Percentiles rank a stretch among this genome's conserved stretches.
These are phyloP conservation scores for Metschnikowia santaceciliae DNA, from an alignment of 805 yeast genomes.

Conservation along the genomic window DNA sequence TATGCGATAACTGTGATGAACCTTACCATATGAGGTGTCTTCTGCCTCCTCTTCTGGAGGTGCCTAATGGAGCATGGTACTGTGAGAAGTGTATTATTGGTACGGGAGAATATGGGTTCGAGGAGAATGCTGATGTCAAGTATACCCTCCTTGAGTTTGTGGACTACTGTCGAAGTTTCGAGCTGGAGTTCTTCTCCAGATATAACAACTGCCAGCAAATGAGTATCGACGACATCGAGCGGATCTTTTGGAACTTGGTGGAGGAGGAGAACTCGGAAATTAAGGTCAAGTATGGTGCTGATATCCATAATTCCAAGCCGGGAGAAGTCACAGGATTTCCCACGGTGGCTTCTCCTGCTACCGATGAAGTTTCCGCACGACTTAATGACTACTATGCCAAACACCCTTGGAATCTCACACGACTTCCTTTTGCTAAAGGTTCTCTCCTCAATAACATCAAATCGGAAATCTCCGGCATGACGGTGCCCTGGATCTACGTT, in stretches of 20 bases:
- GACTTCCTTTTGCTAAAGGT: constrained; percentile 64
- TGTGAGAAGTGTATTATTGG: constrained; percentile 85
- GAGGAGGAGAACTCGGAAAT: constrained; percentile 40
- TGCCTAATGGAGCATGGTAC: constrained; percentile 68
- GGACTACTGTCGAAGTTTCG: constrained; percentile 49
- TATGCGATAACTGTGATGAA: constrained; percentile 74
- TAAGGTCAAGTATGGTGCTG: constrained; percentile 80
- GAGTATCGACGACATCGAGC: constrained; percentile 48
- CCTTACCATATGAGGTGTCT: constrained; percentile 68
- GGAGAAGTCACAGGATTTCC: constrained; percentile 80
- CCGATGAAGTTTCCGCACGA: constrained; percentile 14
- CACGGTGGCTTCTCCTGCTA: constrained; percentile 20
- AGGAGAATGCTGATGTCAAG: constrained; percentile 50
- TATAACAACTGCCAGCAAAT: constrained; percentile 7
- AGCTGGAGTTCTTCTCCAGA: constrained; percentile 39
- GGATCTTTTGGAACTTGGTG: constrained; percentile 60
- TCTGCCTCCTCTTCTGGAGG: constrained; percentile 46
- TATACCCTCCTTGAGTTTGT: constrained; percentile 62
- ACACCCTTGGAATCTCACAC: constrained; percentile 75
- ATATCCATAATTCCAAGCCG: constrained; percentile 61
- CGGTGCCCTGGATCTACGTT: constrained; percentile 90
- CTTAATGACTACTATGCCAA: constrained; percentile 31
- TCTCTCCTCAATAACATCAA: constrained; percentile 65
- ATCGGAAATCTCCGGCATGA: constrained; percentile 82
- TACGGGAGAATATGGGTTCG: constrained; percentile 85